Conservation (phyloP, 257 asterid genomes). For the Nicotiana otophora region DNA sequence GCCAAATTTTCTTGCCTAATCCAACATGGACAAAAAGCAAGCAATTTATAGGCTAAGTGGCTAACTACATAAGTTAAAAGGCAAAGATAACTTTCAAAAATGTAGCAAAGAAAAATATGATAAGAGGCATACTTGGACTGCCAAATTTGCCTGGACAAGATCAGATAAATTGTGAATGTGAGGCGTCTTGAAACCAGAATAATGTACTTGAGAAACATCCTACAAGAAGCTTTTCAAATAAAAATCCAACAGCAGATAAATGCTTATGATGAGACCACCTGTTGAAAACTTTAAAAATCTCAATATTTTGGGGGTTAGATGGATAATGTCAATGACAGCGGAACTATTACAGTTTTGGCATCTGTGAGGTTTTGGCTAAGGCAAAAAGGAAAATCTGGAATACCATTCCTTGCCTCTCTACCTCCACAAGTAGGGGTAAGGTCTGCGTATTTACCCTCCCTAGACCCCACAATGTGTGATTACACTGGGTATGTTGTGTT, state of each 20-base stretch:
- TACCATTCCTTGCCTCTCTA: no score
- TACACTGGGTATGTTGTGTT: no score
- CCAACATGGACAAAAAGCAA: conserved; percentile 13
- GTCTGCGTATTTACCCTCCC: no score
- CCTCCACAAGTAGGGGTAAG: no score
- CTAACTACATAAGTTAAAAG: conserved; percentile 9
- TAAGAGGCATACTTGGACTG: conserved; percentile 47
- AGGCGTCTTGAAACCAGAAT: conserved; percentile 72
- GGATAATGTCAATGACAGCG: no score
- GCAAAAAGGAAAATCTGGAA: no score
- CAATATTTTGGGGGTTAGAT: no score
- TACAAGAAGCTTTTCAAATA: conserved; percentile 29
- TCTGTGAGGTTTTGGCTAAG: no score
- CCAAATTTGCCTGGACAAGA: conserved; percentile 79
- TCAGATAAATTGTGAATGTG: conserved; percentile 94
- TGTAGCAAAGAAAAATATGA: neutral
- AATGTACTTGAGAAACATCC: conserved; percentile 79
- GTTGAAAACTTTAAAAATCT: neutral
- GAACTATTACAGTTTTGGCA: no score
- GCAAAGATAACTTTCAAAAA: neutral
- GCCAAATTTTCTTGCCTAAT: conserved; percentile 61
- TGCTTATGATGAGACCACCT: neutral
- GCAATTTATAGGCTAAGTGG: neutral
- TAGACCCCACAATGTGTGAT: no score
- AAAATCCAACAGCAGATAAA: neutral